A percentile compares a stretch with the other conserved stretches of the same genome.
Conservation (phyloP, 352 stramenopile species). For the Nothophytophthora sp. region DNA sequence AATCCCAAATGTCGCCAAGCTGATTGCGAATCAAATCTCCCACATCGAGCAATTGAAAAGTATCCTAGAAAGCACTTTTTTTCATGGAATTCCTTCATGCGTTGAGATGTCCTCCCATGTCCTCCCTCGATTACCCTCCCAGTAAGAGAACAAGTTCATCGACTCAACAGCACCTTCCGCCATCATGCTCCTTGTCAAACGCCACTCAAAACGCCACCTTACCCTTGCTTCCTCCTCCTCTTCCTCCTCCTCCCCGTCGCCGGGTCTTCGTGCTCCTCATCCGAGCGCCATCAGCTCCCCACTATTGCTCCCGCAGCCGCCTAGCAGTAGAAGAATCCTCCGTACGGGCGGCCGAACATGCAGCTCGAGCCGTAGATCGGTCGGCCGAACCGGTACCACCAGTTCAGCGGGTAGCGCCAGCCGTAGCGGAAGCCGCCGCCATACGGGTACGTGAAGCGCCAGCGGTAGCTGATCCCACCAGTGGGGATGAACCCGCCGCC, state of each 20-base stretch:
- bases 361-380: slow-evolving; percentile 29
- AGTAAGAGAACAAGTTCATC: no score
- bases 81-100: no score
- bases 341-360: slow-evolving; percentile 28
- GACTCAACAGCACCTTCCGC: no score
- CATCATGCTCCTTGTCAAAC: slow-evolving; percentile 7
- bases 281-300: background rate
- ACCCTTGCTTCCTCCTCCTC: slow-evolving; percentile 1
- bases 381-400: slow-evolving; percentile 41
- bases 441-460: slow-evolving; percentile 35
- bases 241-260: no score
- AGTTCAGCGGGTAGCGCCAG: slow-evolving; percentile 42
- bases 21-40: slow-evolving; percentile 11
- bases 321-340: slow-evolving; percentile 50
- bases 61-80: no score
- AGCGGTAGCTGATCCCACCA: slow-evolving; percentile 22
- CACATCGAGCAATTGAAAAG: no score
- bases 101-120: no score
- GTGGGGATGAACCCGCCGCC: background rate
- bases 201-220: slow-evolving; percentile 16
- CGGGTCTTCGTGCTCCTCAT: background rate
- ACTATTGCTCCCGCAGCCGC: slow-evolving; percentile 1
- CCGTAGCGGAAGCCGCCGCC: slow-evolving; percentile 31
- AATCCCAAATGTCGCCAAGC: slow-evolving; percentile 2
- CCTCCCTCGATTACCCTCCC: no score